Evolutionary conservation across 2,329 filamentous ascomycete genomes (phyloP).

Genomic region (Beauveria caledonica): DNA sequence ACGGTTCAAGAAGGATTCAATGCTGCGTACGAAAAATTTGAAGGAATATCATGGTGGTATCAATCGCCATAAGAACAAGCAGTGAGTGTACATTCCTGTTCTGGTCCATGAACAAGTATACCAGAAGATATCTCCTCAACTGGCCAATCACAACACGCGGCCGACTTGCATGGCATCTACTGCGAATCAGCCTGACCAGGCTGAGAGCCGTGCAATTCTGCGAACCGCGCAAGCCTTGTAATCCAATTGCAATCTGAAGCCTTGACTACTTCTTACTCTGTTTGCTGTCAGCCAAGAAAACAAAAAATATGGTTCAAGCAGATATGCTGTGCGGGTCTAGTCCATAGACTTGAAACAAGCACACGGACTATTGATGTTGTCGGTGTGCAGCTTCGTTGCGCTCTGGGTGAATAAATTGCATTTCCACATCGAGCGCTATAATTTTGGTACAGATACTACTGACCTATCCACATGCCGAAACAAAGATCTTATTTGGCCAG

Average conservation of each 20-base stretch:
- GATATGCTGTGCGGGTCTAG: background rate
- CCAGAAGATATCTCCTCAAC: too few species aligned
- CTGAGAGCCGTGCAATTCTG: background rate
- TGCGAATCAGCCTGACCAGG: background rate
- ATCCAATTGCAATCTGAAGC: background rate
- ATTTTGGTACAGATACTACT: background rate
- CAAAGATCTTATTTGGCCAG: background rate
- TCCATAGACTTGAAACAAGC: background rate
- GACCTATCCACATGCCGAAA: background rate
- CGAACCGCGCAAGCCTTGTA: background rate
- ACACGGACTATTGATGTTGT: conserved; percentile 1
- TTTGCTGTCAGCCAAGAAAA: background rate
- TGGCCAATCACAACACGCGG: background rate
- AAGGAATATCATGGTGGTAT: too few species aligned
- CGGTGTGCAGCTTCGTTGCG: conserved; percentile 1
- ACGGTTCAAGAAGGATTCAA: background rate
- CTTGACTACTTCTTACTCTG: background rate
- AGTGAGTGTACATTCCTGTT: too few species aligned
- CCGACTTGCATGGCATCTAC: background rate
- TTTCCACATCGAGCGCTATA: background rate
- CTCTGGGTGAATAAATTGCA: background rate
- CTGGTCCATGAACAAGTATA: too few species aligned
- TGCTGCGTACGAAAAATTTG: too few species aligned
- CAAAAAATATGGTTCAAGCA: background rate
- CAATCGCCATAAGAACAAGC: too few species aligned